These are phyloP conservation scores for Pseudogymnoascus sp. DNA, from an alignment of 2,329 filamentous ascomycete genomes.

Conservation along the genomic window DNA sequence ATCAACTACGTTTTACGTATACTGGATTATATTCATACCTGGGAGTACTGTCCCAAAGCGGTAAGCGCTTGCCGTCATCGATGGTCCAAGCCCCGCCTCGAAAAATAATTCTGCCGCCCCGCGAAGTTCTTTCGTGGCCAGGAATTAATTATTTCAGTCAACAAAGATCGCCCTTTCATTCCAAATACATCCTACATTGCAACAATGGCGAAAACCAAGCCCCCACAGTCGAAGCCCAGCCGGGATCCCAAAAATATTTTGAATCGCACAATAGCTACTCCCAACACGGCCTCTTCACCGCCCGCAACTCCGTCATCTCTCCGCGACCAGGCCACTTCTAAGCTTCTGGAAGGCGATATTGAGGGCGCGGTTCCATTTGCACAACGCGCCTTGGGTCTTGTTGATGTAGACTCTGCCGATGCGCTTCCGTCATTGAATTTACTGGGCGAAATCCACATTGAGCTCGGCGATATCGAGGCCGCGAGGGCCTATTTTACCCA, in stretches of 20 bases:
- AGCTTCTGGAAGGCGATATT: constrained; percentile 27
- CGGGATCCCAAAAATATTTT: constrained; percentile 23
- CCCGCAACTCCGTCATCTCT: constrained; percentile 19
- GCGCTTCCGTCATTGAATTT: constrained; percentile 27
- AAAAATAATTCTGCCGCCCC: constrained; percentile 9
- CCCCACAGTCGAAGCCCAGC: constrained; percentile 23
- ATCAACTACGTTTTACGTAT: background rate
- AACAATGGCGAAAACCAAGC: constrained; percentile 29
- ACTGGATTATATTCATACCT: background rate
- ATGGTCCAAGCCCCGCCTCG: background rate
- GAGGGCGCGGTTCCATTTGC: constrained; percentile 22
- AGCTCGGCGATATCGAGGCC: constrained; percentile 58
- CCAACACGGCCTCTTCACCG: constrained; percentile 20
- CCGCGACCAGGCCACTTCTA: constrained; percentile 22
- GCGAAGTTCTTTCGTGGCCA: constrained; percentile 4
- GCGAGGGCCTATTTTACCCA: constrained; percentile 64
- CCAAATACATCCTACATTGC: background rate
- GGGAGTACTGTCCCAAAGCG: background rate
- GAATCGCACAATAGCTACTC: constrained; percentile 20
- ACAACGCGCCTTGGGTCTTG: constrained; percentile 20
- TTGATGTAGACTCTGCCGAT: constrained; percentile 20
- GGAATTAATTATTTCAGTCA: background rate
- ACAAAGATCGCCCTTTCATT: background rate
- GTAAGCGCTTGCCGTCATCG: constrained; percentile 7
- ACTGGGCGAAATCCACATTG: constrained; percentile 29